Conservation (phyloP, 1,284 basidiomycete genomes). For the Cutaneotrichosporon cyanovorans region DNA sequence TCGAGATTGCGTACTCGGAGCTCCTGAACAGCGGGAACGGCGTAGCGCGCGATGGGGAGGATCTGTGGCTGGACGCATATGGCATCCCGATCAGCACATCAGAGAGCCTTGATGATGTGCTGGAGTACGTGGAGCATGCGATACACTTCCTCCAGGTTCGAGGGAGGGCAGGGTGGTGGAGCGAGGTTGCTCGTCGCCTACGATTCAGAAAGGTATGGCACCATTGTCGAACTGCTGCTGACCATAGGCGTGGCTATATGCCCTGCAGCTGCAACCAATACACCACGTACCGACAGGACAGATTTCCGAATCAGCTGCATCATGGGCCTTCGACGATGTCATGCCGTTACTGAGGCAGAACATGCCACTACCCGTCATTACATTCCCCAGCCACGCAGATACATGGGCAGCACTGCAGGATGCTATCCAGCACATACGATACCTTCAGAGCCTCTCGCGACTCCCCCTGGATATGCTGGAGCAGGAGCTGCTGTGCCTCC, state of each 20-base stretch:
- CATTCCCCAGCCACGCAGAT: slow-evolving; percentile 50
- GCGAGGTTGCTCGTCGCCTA: slow-evolving; percentile 6
- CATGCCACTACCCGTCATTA: slow-evolving; percentile 62
- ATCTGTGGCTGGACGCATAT: slow-evolving; percentile 79
- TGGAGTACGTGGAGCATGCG: slow-evolving; percentile 46
- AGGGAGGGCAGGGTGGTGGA: slow-evolving; percentile 8
- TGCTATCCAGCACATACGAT: slow-evolving; percentile 2
- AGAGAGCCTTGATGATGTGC: slow-evolving; percentile 59
- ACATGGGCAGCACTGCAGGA: slow-evolving; percentile 53
- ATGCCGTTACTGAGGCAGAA: slow-evolving; percentile 62
- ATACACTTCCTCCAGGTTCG: no score
- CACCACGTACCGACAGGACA: not conserved
- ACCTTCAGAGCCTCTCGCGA: not conserved
- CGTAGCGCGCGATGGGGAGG: slow-evolving; percentile 73
- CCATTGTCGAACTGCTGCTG: not conserved
- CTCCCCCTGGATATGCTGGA: not conserved
- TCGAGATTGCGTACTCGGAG: slow-evolving; percentile 74
- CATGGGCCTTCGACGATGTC: slow-evolving; percentile 50
- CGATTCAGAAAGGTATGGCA: not conserved
- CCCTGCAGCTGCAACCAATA: not conserved
- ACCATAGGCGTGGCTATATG: not conserved
- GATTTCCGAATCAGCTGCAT: not conserved
- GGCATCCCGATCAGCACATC: slow-evolving; percentile 69
- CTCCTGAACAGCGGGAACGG: slow-evolving; percentile 54
- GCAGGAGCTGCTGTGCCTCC: slow-evolving; percentile 2